phyloP scores from a whole-genome alignment of 768 basidiomycete species.

The Pseudohyphozyma bogoriensis region DNA sequence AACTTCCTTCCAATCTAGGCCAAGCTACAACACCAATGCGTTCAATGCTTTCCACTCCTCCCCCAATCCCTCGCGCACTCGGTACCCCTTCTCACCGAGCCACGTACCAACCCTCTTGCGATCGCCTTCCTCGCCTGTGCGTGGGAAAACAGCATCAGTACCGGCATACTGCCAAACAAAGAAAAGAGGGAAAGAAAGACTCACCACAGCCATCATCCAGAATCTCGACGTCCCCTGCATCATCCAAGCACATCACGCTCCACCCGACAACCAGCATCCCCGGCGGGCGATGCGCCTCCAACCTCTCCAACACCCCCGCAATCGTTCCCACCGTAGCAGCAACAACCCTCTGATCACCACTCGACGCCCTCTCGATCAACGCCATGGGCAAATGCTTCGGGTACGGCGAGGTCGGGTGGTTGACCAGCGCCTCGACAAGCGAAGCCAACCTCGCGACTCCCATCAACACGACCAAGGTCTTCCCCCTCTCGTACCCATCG shows the following conservation, averaged over 20 bases:
- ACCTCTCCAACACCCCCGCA: constrained; percentile 56
- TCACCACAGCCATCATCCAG: constrained; percentile 10
- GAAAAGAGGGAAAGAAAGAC: too few relatives aligned
- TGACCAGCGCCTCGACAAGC: constrained; percentile 56
- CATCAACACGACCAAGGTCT: constrained; percentile 84
- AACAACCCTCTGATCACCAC: constrained; percentile 81
- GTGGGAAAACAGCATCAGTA: too few relatives aligned
- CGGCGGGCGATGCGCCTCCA: constrained; percentile 81
- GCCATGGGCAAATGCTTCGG: constrained; percentile 74
- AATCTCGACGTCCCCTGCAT: constrained; percentile 20
- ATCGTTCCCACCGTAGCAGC: constrained; percentile 66
- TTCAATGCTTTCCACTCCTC: constrained; percentile 18
- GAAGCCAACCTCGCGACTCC: constrained; percentile 75
- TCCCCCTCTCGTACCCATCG: constrained; percentile 73
- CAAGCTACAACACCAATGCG: not conserved
- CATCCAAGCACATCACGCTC: constrained; percentile 66
- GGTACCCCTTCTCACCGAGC: constrained; percentile 11
- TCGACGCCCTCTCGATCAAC: constrained; percentile 86
- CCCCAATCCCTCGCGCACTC: constrained; percentile 12
- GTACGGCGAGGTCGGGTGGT: constrained; percentile 51
- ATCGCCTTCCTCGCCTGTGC: constrained; percentile 10
- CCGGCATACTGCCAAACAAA: too few relatives aligned
- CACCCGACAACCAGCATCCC: constrained; percentile 96
- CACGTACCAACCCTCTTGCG: constrained; percentile 6
- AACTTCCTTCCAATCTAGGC: too few relatives aligned